These are phyloP conservation scores for Bipolaris victoriae DNA, from an alignment of 2,329 filamentous ascomycete species.

Conservation along the genomic window DNA sequence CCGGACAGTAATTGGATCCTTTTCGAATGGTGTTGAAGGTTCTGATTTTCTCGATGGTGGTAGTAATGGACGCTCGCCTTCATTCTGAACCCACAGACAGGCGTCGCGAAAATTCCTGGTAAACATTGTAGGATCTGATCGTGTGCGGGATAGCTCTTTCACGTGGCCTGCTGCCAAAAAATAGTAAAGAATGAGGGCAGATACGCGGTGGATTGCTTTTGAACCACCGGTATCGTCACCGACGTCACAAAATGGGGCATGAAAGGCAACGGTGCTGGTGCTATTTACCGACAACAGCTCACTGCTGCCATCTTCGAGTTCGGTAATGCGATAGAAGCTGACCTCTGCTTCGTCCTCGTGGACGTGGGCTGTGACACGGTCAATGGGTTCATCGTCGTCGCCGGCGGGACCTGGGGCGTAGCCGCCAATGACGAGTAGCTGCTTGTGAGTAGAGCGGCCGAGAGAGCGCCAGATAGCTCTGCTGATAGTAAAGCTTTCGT, in stretches of 20 bases:
- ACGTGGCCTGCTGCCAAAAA: slow-evolving; percentile 35
- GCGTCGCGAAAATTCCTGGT: slow-evolving; percentile 38
- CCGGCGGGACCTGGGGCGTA: slow-evolving; percentile 35
- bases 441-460: slow-evolving; percentile 36
- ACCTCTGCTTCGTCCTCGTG: slow-evolving; percentile 37
- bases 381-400: slow-evolving; percentile 29
- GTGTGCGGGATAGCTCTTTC: slow-evolving; percentile 31
- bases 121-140: slow-evolving; percentile 36
- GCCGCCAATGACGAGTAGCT: slow-evolving; percentile 37
- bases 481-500: slow-evolving; percentile 34
- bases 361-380: slow-evolving; percentile 36
- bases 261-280: slow-evolving; percentile 36
- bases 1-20: slow-evolving; percentile 51
- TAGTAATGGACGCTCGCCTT: slow-evolving; percentile 27
- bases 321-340: slow-evolving; percentile 35
- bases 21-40: slow-evolving; percentile 17
- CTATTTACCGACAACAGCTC: slow-evolving; percentile 34
- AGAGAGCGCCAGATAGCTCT: slow-evolving; percentile 34
- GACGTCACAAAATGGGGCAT: slow-evolving; percentile 36
- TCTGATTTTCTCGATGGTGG: slow-evolving; percentile 30
- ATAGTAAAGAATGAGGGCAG: slow-evolving; percentile 35
- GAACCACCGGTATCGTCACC: slow-evolving; percentile 35
- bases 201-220: slow-evolving; percentile 37
- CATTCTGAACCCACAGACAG: slow-evolving; percentile 36
- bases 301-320: slow-evolving; percentile 22